Base-by-base conservation (phyloP, 1,284 basidiomycete genomes). In the Apiotrichum domesticum region DNA sequence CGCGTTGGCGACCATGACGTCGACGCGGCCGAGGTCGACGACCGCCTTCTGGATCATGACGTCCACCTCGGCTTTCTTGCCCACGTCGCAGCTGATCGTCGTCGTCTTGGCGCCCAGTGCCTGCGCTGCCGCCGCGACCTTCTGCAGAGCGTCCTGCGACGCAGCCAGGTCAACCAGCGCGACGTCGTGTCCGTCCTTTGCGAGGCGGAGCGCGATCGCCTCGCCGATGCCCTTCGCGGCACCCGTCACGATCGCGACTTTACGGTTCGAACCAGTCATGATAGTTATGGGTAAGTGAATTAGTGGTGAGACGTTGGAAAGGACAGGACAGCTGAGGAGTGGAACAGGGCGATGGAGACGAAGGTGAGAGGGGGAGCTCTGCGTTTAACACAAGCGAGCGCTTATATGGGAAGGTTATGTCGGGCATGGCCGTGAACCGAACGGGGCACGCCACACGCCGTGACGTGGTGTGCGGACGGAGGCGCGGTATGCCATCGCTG, bases 151-250 rank as follows among this genome's bases (percentile, higher is more conserved):
- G 21, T 13, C 29, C 21, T 37, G 40, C 21, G 51, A 50, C 9
- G 21, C 14, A 4, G 51, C 32, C 10, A 66, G 48, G 63, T 80
- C 79, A 4, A 72, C 76, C 55, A 80, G 69, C 41, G 73, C 71
- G 57, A 80, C 57, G 56, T 77, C 73, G 65, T 72, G 73, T 6
- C 79, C 79, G 54, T 80, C 76, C 44, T 68, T 52, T 32, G 79
- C 76, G 54, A 82, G 76, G 46, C 78, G 73, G 48, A 72, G 57
- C 21, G 79, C 73, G 59, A 80, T 79, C 54, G 78, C 75, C 43
- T 71, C 73, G 6, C 80, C 79, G 52, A 80, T 78, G 42, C 79
- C 79, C 63, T 78, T 78, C 3, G 71, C 75, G 6, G 72, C 75
- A 29, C 79, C 78, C 1, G 78, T 80, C 44, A 79, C 66, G 66